Conservation (phyloP, 2,329 filamentous ascomycete genomes). For the Cordyceps fumosorosea region DNA sequence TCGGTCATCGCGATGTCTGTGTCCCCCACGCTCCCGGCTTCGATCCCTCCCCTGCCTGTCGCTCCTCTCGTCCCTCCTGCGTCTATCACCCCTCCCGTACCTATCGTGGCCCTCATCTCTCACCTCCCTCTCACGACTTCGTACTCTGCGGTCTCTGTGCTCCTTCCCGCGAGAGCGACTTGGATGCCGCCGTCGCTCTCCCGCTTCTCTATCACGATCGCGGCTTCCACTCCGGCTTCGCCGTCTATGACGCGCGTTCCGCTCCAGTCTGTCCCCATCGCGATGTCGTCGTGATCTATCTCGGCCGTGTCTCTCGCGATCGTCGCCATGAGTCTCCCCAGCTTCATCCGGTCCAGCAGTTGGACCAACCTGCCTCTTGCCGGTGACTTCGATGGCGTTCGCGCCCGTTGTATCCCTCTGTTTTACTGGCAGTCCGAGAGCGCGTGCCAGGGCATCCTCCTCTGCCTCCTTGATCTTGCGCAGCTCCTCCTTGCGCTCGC, state of each 20-base stretch:
- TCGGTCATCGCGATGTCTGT: conserved; percentile 9
- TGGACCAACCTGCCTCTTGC: conserved; percentile 29
- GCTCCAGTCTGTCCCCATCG: conserved; percentile 25
- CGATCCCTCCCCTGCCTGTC: conserved; percentile 7
- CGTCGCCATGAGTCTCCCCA: conserved; percentile 6
- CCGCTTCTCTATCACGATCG: conserved; percentile 24
- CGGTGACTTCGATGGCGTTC: conserved; percentile 62
- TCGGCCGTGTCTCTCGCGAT: conserved; percentile 17
- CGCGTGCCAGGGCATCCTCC: conserved; percentile 79
- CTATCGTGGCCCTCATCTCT: conserved; percentile 12
- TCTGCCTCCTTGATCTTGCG: conserved; percentile 82
- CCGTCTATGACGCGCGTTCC: conserved; percentile 28
- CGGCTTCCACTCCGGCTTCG: conserved; percentile 21
- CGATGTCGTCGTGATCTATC: conserved; percentile 27
- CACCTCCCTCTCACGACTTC: conserved; percentile 19
- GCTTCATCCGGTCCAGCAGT: conserved; percentile 18
- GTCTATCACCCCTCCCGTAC: conserved; percentile 21
- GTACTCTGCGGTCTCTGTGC: neutral
- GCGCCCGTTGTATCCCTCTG: conserved; percentile 50
- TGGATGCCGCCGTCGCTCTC: conserved; percentile 24
- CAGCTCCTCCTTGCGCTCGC: conserved; percentile 69
- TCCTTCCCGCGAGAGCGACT: neutral
- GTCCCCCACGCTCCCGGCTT: conserved; percentile 11
- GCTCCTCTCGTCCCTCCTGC: conserved; percentile 5
- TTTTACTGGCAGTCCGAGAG: conserved; percentile 71